Conservation (phyloP, 106 monocot genomes). For the Dendrobium huoshanense region DNA sequence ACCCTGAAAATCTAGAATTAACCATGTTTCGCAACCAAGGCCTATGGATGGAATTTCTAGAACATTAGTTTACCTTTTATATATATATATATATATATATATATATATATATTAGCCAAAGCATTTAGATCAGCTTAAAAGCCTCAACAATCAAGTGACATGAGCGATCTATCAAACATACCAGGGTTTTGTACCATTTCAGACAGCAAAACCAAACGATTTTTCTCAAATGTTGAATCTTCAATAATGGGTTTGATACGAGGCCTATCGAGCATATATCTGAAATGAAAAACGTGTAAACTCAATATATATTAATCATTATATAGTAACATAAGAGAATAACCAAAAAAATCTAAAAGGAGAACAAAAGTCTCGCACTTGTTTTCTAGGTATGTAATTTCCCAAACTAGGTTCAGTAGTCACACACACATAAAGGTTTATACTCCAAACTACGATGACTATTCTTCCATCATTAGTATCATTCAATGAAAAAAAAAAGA, state of each 20-base stretch:
- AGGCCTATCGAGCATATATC: constrained; percentile 66
- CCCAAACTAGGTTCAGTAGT: background rate
- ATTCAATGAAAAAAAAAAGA: background rate
- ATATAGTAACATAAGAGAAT: background rate
- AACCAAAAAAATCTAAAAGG: background rate
- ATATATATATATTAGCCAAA: background rate
- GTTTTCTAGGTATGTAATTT: background rate
- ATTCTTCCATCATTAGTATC: background rate
- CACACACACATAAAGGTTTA: background rate
- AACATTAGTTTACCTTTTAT: too few relatives aligned
- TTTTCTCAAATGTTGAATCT: constrained; percentile 53
- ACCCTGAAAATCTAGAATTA: too few relatives aligned
- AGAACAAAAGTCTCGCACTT: background rate
- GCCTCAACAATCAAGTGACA: background rate
- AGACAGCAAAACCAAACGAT: constrained; percentile 66
- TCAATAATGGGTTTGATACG: constrained; percentile 80
- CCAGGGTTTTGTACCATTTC: constrained; percentile 72
- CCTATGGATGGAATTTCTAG: too few relatives aligned
- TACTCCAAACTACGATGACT: background rate
- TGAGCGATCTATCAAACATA: constrained; percentile 20
- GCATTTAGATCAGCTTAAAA: background rate
- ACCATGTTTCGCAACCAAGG: too few relatives aligned
- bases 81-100: too few relatives aligned
- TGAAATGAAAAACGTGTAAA: constrained; percentile 18
- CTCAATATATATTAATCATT: constrained; percentile 1